Evolutionary conservation across 345 rosid genomes (phyloP).

Genomic region (Lepidium sativum): DNA sequence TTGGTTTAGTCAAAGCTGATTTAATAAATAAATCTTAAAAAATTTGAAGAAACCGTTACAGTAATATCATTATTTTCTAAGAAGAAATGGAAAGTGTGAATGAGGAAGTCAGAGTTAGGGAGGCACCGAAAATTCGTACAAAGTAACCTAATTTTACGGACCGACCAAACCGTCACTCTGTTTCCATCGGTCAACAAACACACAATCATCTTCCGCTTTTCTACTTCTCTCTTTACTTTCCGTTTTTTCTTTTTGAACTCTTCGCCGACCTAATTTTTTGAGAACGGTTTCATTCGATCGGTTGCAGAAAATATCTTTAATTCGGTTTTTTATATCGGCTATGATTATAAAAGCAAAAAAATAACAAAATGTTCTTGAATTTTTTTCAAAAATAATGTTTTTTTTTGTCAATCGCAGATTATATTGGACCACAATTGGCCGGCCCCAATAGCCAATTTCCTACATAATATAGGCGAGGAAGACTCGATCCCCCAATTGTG

Average conservation of each 20-base stretch:
- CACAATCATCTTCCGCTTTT: neutral
- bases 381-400: too few relatives aligned
- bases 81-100: constrained; percentile 12
- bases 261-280: too few relatives aligned
- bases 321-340: too few relatives aligned
- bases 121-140: constrained; percentile 11
- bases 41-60: constrained; percentile 13
- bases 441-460: too few relatives aligned
- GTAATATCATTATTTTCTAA: neutral
- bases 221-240: neutral
- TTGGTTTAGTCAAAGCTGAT: constrained; percentile 6
- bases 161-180: constrained; percentile 25
- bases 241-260: neutral
- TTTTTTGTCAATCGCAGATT: too few relatives aligned
- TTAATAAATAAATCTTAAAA: neutral
- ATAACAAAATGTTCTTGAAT: too few relatives aligned
- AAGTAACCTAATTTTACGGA: constrained; percentile 20
- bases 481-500: too few relatives aligned
- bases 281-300: neutral
- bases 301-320: neutral
- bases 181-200: constrained; percentile 20
- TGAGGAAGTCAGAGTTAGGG: constrained; percentile 20
- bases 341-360: too few relatives aligned
- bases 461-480: too few relatives aligned
- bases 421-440: too few relatives aligned